These are phyloP conservation scores for Penicillium herquei DNA, from an alignment of 495 filamentous ascomycete genomes.

Conservation along the genomic window DNA sequence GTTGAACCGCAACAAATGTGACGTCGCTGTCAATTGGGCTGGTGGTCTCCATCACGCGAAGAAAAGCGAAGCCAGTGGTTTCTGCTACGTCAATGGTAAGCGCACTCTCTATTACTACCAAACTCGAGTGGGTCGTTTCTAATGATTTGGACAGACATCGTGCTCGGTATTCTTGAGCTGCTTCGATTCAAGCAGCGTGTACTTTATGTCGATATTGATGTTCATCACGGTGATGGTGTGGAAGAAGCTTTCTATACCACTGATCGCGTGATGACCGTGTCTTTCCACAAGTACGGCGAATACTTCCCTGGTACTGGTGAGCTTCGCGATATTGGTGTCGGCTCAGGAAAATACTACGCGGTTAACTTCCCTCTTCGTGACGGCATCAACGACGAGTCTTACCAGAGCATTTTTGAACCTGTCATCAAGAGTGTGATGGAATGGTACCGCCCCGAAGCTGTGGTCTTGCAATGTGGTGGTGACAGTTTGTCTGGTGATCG, in stretches of 20 bases:
- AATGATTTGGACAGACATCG: constrained; percentile 66
- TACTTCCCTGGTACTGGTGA: constrained; percentile 98
- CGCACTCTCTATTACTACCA: neutral
- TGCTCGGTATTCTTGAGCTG: constrained; percentile 94
- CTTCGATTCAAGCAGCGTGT: constrained; percentile 90
- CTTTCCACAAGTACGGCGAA: constrained; percentile 98
- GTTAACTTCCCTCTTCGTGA: constrained; percentile 97
- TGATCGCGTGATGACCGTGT: constrained; percentile 96
- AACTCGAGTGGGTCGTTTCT: constrained; percentile 3
- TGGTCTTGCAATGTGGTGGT: constrained; percentile 95
- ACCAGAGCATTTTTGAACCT: constrained; percentile 94
- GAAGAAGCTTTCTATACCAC: constrained; percentile 98
- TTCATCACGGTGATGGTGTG: constrained; percentile 96
- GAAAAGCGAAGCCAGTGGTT: constrained; percentile 93
- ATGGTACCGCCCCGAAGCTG: constrained; percentile 89
- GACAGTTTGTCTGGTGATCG: constrained; percentile 94
- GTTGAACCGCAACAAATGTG: constrained; percentile 89
- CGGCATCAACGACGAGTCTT: constrained; percentile 88
- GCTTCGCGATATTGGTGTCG: constrained; percentile 91
- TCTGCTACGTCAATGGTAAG: constrained; percentile 97
- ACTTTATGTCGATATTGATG: constrained; percentile 97
- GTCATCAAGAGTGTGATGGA: constrained; percentile 93
- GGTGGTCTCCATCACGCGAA: constrained; percentile 97
- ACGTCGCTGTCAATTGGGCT: constrained; percentile 97
- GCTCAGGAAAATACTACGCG: constrained; percentile 87